Evolutionary conservation across 208 protist genomes (phyloP).

Genomic region (Wallacemonas sp.): DNA sequence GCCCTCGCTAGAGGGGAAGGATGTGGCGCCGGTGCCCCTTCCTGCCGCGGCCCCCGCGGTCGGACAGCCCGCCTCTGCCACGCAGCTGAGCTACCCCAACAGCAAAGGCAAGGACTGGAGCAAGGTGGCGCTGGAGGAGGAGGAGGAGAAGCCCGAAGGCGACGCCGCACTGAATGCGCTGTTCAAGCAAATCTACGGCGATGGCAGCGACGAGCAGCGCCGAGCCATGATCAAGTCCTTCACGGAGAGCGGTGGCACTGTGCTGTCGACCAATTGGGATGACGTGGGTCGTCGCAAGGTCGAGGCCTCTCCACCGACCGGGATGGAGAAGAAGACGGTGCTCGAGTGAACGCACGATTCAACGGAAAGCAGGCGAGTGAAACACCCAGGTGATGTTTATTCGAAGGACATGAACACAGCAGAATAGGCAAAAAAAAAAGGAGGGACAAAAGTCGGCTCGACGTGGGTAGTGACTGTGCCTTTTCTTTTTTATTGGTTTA

Average conservation of each 20-base stretch:
- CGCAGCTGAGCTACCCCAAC: conserved; percentile 78
- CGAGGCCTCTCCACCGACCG: conserved; percentile 74
- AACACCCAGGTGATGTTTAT: conserved; percentile 10
- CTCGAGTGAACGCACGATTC: conserved; percentile 39
- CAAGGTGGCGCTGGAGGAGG: conserved; percentile 65
- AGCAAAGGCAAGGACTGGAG: conserved; percentile 86
- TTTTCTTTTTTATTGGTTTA: conserved; percentile 16
- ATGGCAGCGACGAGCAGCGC: conserved; percentile 87
- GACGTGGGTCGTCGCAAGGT: conserved; percentile 91
- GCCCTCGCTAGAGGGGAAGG: conserved; percentile 58
- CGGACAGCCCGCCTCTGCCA: conserved; percentile 21
- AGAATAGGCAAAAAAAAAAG: not conserved
- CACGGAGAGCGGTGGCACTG: conserved; percentile 93
- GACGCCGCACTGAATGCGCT: conserved; percentile 90
- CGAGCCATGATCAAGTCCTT: conserved; percentile 96
- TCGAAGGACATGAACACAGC: not conserved
- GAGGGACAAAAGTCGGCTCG: not conserved
- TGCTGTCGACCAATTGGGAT: conserved; percentile 96
- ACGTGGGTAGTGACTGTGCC: conserved; percentile 1
- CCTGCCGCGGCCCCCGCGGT: not conserved
- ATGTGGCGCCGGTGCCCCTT: conserved; percentile 4
- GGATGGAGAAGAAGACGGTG: conserved; percentile 86
- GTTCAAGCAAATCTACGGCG: conserved; percentile 94
- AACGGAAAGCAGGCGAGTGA: too few relatives aligned
- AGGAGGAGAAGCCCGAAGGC: conserved; percentile 87